Evolutionary conservation across 148 eudicot species (phyloP), one percentile per base, ranked within the genome.

Genomic region (Rhododendron ferrugineum): DNA sequence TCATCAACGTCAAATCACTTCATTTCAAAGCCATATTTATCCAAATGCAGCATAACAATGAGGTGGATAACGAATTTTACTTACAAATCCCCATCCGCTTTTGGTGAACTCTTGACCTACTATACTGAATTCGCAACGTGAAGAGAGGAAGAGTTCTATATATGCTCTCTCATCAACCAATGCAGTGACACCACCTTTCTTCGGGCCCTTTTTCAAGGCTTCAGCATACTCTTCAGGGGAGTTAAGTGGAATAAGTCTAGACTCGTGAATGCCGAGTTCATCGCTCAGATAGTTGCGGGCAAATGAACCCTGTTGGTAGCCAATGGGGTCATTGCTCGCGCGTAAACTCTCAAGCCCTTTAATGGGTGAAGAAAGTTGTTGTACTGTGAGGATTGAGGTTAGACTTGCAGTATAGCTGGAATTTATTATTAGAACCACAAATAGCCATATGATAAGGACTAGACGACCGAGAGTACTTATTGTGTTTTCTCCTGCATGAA

Each of bases 71-170:
- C 1, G 2, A 34, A 34, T 34, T 34, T 34, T 86, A 83, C 95
- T 93, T 89, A 94, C 95, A 89, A 91, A 94, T 84, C 97, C 97
- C 97, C 97, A 94, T 14, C 97, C 95, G 62, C 76, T 94, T 86
- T 85, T 92, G 86, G 94, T 92, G 90, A 94, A 94, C 83, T 92
- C 92, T 34, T 83, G 90, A 84, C 97, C 97, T 15, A 91, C 92
- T 47, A 94, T 90, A 49, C 92, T 93, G 88, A 88, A 93, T 34
- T 94, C 93, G 75, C 97, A 94, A 86, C 93, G 93, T 2, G 92
- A 82, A 54, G 97, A 91, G 34, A 94, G 95, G 86, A 94, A 93
- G 86, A 94, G 92, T 72, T 90, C 93, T 56, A 90, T 79, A 62
- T 93, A 94, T 28, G 91, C 93, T 54, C 93, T 91, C 84, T 93